Evolutionary conservation across 306 rosid species (phyloP).

Genomic region (Gynostemma pentaphyllum): DNA sequence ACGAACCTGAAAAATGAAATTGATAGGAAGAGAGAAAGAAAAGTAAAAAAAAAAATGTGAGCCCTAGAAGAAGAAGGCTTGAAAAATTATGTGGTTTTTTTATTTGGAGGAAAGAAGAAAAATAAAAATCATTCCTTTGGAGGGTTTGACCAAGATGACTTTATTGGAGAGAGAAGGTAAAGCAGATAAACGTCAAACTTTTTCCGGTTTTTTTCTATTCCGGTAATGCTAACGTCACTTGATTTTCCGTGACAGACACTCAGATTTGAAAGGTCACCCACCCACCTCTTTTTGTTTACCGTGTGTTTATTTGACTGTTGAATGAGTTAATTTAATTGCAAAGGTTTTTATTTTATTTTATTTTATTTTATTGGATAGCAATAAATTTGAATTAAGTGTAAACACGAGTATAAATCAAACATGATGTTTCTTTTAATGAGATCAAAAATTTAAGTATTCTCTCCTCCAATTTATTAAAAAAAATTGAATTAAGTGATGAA

Average conservation of each 20-base stretch:
- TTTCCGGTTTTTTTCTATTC: neutral
- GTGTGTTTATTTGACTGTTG: no score
- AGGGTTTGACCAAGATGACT: conserved; percentile 3
- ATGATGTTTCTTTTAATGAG: no score
- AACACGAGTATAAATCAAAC: no score
- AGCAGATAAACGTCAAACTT: neutral
- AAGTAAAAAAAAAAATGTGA: neutral
- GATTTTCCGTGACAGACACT: no score
- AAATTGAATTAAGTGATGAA: no score
- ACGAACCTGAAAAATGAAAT: neutral
- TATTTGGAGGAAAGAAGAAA: neutral
- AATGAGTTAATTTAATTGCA: no score
- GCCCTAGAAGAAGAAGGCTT: conserved; percentile 12
- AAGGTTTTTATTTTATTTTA: no score
- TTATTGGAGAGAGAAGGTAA: neutral
- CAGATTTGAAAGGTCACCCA: neutral
- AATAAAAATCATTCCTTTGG: neutral
- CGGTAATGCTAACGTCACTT: neutral
- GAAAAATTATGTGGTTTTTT: neutral
- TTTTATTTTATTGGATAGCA: no score
- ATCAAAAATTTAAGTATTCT: no score
- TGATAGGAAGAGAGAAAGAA: neutral
- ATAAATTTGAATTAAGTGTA: no score
- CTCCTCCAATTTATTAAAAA: no score
- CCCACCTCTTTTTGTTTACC: no score